Percentiles rank a stretch among this genome's conserved stretches.
These are phyloP conservation scores for Trichoderma arundinaceum DNA, from an alignment of 2,329 filamentous ascomycete genomes.

Conservation along the genomic window DNA sequence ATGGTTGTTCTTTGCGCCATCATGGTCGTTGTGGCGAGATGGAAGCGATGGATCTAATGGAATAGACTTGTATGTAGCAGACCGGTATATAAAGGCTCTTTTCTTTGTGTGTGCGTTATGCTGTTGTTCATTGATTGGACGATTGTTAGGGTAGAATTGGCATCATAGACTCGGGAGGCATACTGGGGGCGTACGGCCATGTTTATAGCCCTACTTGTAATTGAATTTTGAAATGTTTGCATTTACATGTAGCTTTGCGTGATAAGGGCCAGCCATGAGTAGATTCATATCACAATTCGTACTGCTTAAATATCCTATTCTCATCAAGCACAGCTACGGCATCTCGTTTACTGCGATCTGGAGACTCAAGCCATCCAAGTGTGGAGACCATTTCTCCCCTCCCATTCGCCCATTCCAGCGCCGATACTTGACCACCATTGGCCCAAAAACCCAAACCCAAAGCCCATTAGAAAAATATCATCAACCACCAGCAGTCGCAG, in stretches of 20 bases:
- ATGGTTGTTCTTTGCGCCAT: constrained; percentile 60
- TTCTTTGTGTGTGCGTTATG: background rate
- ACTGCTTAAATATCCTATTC: background rate
- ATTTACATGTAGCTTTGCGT: background rate
- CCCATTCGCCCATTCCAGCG: constrained; percentile 1
- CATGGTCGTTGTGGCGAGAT: constrained; percentile 54
- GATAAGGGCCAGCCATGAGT: too few relatives aligned
- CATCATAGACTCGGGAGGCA: constrained; percentile 29
- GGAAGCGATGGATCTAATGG: constrained; percentile 53
- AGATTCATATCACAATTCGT: too few relatives aligned
- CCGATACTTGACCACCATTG: constrained; percentile 7
- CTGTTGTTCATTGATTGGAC: constrained; percentile 1
- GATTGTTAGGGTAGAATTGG: constrained; percentile 6
- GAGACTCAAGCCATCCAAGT: background rate
- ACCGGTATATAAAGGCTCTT: constrained; percentile 4
- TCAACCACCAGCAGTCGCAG: background rate
- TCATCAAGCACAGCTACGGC: too few relatives aligned
- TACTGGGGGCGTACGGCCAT: constrained; percentile 24
- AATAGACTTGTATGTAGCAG: background rate
- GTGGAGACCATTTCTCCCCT: constrained; percentile 6
- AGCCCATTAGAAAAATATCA: constrained; percentile 14
- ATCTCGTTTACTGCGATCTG: background rate
- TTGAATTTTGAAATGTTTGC: background rate
- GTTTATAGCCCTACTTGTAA: constrained; percentile 17
- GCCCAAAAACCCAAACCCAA: background rate